Base-by-base conservation (phyloP, 78 protist genomes). In the Dictyostelium intermedium region DNA sequence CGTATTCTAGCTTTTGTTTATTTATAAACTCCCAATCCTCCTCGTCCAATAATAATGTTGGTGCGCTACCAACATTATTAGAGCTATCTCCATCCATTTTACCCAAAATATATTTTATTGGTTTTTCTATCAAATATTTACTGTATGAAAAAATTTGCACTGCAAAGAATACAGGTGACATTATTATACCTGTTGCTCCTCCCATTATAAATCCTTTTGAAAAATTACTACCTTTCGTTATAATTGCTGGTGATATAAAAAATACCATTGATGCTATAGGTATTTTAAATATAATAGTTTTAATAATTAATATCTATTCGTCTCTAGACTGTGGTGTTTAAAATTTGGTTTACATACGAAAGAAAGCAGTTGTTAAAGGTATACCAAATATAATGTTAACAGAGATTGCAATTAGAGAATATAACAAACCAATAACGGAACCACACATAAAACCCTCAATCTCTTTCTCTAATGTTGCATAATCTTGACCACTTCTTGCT, bases 11-110 rank as follows among this genome's bases (percentile, higher is more conserved):
- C 25, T 87, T 87, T 30, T 56, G n/a, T 41, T 66, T 87, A 20
- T 32, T 73, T 25, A 87, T 87, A 66, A 87, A 79, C 35, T 87
- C 86, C 83, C 83, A 87, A 27, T 78, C 82, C 0, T 73, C 41
- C n/a, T 87, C 93, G 37, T 87, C 85, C 72, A 87, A 87, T 45
- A 53, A 11, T 32, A 87, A 79, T 56, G 84, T 32, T 73, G 37
- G 18, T 25, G 34, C 34, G 83, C 10, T 76, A 82, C 10, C 11
- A 7, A 23, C 41, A 13, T 14, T 70, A 32, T 50, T 74, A 10
- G 25, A 35, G 6, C 0, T 16, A 32, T n/a, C 23, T 3, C n/a
- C 47, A 45, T 32, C 30, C 30, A n/a, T 70, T 35, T 14, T 23
- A 32, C 86, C 79, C 5, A 69, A 25, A 4, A 79, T 5, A 79